phyloP scores from a whole-genome alignment of 2,329 filamentous ascomycete genomes.

The Cordyceps cateniannulata region DNA sequence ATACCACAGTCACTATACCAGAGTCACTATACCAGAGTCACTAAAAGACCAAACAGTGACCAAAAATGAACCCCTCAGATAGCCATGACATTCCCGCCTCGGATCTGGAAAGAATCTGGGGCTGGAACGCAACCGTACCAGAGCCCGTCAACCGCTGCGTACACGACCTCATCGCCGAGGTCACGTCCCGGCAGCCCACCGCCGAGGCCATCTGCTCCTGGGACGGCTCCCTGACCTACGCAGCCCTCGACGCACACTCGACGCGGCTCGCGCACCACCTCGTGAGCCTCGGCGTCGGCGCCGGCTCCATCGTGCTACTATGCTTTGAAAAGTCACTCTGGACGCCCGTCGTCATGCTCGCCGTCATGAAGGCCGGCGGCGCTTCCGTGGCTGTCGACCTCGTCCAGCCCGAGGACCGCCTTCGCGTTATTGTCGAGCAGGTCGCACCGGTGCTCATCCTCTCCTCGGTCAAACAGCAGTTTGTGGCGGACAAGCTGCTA shows the following conservation, averaged over 20 bases:
- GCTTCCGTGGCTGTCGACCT: conserved; percentile 24
- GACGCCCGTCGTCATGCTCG: conserved; percentile 19
- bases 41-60: not conserved
- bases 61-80: not conserved
- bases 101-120: not conserved
- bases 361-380: conserved; percentile 20
- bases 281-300: conserved; percentile 19
- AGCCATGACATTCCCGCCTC: not conserved
- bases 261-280: conserved; percentile 14
- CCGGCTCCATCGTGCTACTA: conserved; percentile 19
- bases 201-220: conserved; percentile 34
- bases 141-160: conserved; percentile 24
- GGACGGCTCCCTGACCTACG: conserved; percentile 37
- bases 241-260: conserved; percentile 24
- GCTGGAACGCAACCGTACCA: conserved; percentile 14
- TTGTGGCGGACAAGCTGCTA: conserved; percentile 11
- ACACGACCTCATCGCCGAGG: conserved; percentile 34
- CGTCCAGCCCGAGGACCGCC: conserved; percentile 15
- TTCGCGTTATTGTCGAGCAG: conserved; percentile 16
- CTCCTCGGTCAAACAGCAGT: conserved; percentile 7
- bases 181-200: conserved; percentile 25
- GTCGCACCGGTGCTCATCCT: conserved; percentile 17
- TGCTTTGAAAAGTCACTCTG: conserved; percentile 22
- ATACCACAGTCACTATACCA: no score
- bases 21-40: no score